phyloP scores from a whole-genome alignment of 2,329 filamentous ascomycete species.

The Clonostachys rhizophaga region DNA sequence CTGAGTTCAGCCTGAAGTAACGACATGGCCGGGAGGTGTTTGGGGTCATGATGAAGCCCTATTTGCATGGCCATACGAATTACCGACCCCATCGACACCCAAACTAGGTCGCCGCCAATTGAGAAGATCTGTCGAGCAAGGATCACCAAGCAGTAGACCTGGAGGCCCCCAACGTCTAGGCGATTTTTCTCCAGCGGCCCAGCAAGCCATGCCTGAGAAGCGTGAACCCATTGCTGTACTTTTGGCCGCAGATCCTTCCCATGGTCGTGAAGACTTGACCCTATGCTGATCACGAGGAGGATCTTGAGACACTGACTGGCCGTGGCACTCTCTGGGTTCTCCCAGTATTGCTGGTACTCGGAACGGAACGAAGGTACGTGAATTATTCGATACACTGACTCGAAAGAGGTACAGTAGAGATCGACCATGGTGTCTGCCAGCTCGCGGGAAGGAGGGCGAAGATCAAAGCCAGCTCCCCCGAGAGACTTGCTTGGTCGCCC shows the following conservation, averaged over 20 bases:
- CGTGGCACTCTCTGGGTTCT: conserved; percentile 14
- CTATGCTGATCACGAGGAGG: conserved; percentile 32
- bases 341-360: conserved; percentile 44
- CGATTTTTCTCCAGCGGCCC: conserved; percentile 28
- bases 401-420: conserved; percentile 45
- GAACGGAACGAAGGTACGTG: conserved; percentile 46
- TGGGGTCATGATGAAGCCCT: conserved; percentile 37
- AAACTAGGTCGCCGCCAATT: conserved; percentile 31
- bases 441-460: conserved; percentile 17
- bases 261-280: conserved; percentile 23
- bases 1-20: conserved; percentile 29
- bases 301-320: conserved; percentile 22
- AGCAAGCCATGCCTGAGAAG: conserved; percentile 32
- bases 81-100: conserved; percentile 33
- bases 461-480: conserved; percentile 4
- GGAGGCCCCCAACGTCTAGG: conserved; percentile 22
- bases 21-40: conserved; percentile 24
- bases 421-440: conserved; percentile 31
- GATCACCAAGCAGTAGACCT: conserved; percentile 30
- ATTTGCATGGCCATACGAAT: conserved; percentile 36
- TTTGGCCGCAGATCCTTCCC: conserved; percentile 13
- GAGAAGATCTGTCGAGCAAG: conserved; percentile 34
- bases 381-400: conserved; percentile 44
- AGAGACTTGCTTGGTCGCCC: conserved; percentile 23
- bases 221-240: conserved; percentile 30